Evolutionary conservation across 176 grass and related monocot species (phyloP).

Genomic region (Musa troglodytarum): DNA sequence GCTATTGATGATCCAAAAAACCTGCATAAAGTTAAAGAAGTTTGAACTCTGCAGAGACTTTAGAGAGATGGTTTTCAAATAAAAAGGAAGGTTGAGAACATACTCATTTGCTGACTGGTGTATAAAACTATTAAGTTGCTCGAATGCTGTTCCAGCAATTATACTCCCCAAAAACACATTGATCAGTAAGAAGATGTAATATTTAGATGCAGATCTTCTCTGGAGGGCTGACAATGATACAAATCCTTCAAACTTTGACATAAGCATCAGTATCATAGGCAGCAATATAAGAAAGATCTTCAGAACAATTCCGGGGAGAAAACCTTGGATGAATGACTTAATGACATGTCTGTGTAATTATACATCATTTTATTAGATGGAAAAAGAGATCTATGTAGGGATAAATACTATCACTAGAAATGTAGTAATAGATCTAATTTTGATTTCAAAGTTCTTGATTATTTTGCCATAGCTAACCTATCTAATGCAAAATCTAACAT

Average conservation of each 20-base stretch:
- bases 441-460: too few species aligned
- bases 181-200: slow-evolving; percentile 83
- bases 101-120: slow-evolving; percentile 88
- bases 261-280: slow-evolving; percentile 93
- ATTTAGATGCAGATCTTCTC: slow-evolving; percentile 84
- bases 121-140: slow-evolving; percentile 70
- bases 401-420: background rate
- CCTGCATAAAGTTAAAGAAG: background rate
- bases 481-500: too few species aligned
- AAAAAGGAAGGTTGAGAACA: slow-evolving; percentile 15
- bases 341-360: slow-evolving; percentile 25
- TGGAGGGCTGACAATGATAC: slow-evolving; percentile 66
- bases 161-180: slow-evolving; percentile 85
- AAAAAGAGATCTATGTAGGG: background rate
- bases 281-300: slow-evolving; percentile 98
- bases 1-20: background rate
- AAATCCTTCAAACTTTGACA: slow-evolving; percentile 95
- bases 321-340: slow-evolving; percentile 98
- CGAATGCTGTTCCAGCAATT: slow-evolving; percentile 69
- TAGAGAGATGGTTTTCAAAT: background rate
- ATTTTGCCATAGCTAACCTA: too few species aligned
- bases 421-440: background rate
- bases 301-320: slow-evolving; percentile 92
- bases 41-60: background rate
- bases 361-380: background rate